These are phyloP conservation scores for Chrysosporium keratinophilum DNA, from an alignment of 2,329 filamentous ascomycete species.

Conservation along the genomic window DNA sequence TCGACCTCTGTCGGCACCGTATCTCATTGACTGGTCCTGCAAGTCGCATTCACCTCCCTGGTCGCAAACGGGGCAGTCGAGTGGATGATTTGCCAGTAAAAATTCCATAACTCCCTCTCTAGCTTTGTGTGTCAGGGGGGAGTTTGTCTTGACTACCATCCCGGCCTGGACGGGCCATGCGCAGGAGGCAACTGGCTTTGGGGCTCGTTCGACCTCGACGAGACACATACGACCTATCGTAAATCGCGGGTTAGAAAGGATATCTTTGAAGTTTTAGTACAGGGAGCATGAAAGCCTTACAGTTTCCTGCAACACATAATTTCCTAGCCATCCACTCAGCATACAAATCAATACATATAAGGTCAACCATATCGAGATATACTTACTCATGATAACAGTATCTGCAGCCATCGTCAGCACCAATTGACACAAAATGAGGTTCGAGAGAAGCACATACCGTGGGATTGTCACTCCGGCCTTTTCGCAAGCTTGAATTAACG, in stretches of 20 bases:
- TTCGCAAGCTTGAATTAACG: conserved; percentile 97
- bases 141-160: conserved; percentile 99
- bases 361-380: conserved; percentile 9
- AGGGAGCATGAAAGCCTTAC: conserved; percentile 31
- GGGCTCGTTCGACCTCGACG: conserved; percentile 91
- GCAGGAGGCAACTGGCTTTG: conserved; percentile 95
- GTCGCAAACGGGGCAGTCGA: conserved; percentile 96
- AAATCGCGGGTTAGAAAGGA: conserved; percentile 5
- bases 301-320: conserved; percentile 98
- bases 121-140: conserved; percentile 90
- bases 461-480: conserved; percentile 87
- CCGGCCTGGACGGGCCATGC: conserved; percentile 97
- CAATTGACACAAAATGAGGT: not conserved
- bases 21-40: conserved; percentile 98
- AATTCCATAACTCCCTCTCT: conserved; percentile 99
- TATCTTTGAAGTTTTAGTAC: not conserved
- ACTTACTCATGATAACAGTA: conserved; percentile 97
- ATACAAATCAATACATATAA: not conserved
- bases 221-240: conserved; percentile 74
- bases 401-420: conserved; percentile 44
- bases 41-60: conserved; percentile 98
- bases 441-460: conserved; percentile 46
- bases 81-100: conserved; percentile 85
- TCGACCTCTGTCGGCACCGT: conserved; percentile 86
- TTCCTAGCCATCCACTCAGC: conserved; percentile 49